Conservation (phyloP, 2,329 filamentous ascomycete genomes). For the Aspergillus latus region DNA sequence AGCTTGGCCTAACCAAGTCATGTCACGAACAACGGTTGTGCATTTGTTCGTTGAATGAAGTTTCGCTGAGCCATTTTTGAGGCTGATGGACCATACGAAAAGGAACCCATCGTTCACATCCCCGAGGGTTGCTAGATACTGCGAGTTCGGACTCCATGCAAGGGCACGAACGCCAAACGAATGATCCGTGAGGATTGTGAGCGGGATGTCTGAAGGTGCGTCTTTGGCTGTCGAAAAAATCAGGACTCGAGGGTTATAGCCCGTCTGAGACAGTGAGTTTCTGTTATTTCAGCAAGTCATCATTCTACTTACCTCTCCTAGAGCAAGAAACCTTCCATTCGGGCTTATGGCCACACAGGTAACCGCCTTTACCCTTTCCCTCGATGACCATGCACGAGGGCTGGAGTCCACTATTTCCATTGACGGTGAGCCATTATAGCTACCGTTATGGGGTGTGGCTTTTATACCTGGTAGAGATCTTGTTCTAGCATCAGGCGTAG, state of each 20-base stretch:
- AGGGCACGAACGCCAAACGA: slow-evolving; percentile 84
- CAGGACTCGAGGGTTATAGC: slow-evolving; percentile 86
- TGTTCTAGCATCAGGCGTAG: slow-evolving; percentile 56
- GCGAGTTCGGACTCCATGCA: slow-evolving; percentile 84
- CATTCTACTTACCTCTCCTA: slow-evolving; percentile 67
- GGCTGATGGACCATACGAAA: slow-evolving; percentile 84
- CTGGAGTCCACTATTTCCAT: slow-evolving; percentile 58
- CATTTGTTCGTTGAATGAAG: slow-evolving; percentile 88
- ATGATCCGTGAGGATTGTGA: slow-evolving; percentile 86
- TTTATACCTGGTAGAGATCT: slow-evolving; percentile 58
- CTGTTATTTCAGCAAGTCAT: neutral
- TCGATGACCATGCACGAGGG: slow-evolving; percentile 78
- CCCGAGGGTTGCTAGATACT: slow-evolving; percentile 83
- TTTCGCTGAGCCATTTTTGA: slow-evolving; percentile 75
- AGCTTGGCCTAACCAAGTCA: slow-evolving; percentile 84
- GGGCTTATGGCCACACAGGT: slow-evolving; percentile 86
- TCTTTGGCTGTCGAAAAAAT: slow-evolving; percentile 81
- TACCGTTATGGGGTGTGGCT: slow-evolving; percentile 47
- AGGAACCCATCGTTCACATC: slow-evolving; percentile 90
- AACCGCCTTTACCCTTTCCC: slow-evolving; percentile 90
- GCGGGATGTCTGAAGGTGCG: slow-evolving; percentile 72
- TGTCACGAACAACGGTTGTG: slow-evolving; percentile 78
- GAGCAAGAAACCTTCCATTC: slow-evolving; percentile 82
- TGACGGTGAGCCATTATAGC: slow-evolving; percentile 48
- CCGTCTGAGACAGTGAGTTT: slow-evolving; percentile 59